phyloP scores from a whole-genome alignment of 2,329 filamentous ascomycete species.

The Aspergillus sp. region DNA sequence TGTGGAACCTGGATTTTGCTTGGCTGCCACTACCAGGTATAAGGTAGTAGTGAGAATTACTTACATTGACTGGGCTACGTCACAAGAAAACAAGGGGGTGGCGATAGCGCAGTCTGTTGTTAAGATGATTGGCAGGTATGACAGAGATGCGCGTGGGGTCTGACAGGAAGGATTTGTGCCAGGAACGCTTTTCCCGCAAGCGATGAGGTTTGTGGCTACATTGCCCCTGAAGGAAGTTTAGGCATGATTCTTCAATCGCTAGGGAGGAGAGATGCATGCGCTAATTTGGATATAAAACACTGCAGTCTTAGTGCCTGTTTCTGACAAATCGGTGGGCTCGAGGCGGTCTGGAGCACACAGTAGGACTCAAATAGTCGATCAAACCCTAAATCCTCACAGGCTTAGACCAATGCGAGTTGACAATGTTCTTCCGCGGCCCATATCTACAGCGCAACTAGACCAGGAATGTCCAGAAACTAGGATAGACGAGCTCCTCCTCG shows the following conservation, averaged over 20 bases:
- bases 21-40: too few species aligned
- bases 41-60: too few species aligned
- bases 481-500: conserved; percentile 57
- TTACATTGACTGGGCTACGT: background rate
- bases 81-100: background rate
- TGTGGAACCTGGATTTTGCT: too few species aligned
- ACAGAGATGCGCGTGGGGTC: background rate
- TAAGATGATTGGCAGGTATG: background rate
- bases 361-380: background rate
- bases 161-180: background rate
- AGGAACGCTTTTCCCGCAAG: background rate
- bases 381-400: background rate
- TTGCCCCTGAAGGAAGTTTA: background rate
- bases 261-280: background rate
- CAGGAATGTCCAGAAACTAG: conserved; percentile 7
- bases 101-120: background rate
- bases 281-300: background rate
- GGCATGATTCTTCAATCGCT: background rate
- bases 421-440: background rate
- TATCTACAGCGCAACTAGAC: background rate
- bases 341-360: background rate
- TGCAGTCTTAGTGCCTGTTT: background rate
- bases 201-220: background rate
- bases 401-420: background rate
- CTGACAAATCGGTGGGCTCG: conserved; percentile 1